phyloP scores from a whole-genome alignment of 129 eudicot genomes.

The Artemisia annua region DNA sequence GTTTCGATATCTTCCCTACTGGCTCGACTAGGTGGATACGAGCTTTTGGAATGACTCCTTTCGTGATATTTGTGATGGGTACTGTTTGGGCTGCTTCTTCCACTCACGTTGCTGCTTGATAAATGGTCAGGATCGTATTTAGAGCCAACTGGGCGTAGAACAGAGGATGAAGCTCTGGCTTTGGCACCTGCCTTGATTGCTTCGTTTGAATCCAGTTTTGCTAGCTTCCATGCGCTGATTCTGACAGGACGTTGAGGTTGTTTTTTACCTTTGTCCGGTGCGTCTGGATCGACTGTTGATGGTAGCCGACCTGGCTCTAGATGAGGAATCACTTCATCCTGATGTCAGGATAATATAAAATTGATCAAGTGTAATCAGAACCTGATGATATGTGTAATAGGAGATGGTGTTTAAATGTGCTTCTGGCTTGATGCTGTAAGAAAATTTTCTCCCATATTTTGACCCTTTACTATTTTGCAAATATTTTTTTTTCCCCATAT shows the following conservation, averaged over 20 bases:
- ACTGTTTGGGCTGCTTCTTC: slow-evolving; percentile 69
- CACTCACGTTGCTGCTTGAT: slow-evolving; percentile 74
- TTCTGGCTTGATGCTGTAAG: background rate
- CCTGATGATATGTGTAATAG: no score
- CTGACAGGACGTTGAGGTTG: slow-evolving; percentile 60
- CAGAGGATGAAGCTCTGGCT: slow-evolving; percentile 94
- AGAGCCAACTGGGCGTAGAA: slow-evolving; percentile 62
- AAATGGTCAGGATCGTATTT: slow-evolving; percentile 43
- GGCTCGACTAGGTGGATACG: slow-evolving; percentile 68
- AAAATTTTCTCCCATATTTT: background rate
- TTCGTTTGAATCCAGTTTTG: slow-evolving; percentile 75
- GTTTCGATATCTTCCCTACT: slow-evolving; percentile 79
- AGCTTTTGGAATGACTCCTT: slow-evolving; percentile 47
- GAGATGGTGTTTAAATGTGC: no score
- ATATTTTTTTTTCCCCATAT: no score
- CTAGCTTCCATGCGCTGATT: slow-evolving; percentile 93
- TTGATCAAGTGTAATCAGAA: background rate
- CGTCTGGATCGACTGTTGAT: slow-evolving; percentile 84
- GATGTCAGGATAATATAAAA: slow-evolving; percentile 20
- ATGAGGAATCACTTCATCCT: slow-evolving; percentile 98
- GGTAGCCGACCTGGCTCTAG: slow-evolving; percentile 89
- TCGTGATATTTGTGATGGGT: slow-evolving; percentile 34
- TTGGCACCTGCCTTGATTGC: slow-evolving; percentile 82
- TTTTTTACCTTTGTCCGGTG: slow-evolving; percentile 48
- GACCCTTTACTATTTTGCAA: no score